Conservation (phyloP, 139 green algal genomes). For the Chlamydomonas incerta region DNA sequence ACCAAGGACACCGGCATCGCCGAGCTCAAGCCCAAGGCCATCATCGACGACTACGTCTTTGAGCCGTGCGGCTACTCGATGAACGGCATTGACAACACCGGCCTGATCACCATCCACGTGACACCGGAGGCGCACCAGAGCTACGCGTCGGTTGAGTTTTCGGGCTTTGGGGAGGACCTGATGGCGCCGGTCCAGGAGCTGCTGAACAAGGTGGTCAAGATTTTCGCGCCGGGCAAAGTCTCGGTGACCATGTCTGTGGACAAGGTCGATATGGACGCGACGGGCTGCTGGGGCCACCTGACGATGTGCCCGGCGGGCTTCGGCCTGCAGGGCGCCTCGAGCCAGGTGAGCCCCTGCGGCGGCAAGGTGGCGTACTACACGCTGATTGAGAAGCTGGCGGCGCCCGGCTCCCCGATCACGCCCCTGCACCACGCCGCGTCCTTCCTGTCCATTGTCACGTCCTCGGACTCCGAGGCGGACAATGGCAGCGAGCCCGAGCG, state of each 20-base stretch:
- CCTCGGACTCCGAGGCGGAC: constrained; percentile 29
- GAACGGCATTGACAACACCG: constrained; percentile 87
- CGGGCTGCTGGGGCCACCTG: constrained; percentile 48
- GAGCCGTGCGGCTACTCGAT: constrained; percentile 99
- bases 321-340: constrained; percentile 46
- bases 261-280: constrained; percentile 36
- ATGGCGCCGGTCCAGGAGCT: constrained; percentile 41
- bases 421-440: constrained; percentile 53
- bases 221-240: constrained; percentile 69
- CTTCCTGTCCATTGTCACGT: constrained; percentile 49
- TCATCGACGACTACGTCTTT: constrained; percentile 98
- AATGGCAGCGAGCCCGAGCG: constrained; percentile 44
- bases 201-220: constrained; percentile 54
- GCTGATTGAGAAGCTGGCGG: constrained; percentile 43
- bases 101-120: constrained; percentile 97
- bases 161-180: constrained; percentile 65
- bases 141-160: constrained; percentile 95
- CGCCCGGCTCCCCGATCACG: constrained; percentile 33
- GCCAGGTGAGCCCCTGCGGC: constrained; percentile 59
- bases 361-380: constrained; percentile 64
- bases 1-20: constrained; percentile 79
- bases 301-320: constrained; percentile 51
- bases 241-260: constrained; percentile 62
- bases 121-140: constrained; percentile 93
- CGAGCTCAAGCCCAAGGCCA: constrained; percentile 76